Evolutionary conservation across 768 basidiomycete genomes (phyloP), one percentile per base, ranked within the genome.

Genomic region (Kwoniella mangroviensis): DNA sequence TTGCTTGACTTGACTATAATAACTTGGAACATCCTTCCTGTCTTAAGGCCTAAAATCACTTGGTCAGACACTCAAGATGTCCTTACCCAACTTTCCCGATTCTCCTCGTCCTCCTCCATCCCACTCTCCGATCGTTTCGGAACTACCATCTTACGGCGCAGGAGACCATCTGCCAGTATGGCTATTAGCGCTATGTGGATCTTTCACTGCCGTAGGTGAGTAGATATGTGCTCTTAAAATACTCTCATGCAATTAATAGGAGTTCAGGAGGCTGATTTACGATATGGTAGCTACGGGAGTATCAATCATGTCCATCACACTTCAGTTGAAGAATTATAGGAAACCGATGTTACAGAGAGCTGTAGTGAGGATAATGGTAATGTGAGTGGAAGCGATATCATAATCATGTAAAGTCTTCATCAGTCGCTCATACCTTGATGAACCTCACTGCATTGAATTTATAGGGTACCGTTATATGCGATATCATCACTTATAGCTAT

Each of bases 281-380:
- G 34, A 34, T 42, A 10, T 9, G 22, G 43, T 63, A 79, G 82
- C 83, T 15, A 82, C 81, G 19, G 71, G 70, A 17, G 74, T 83
- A 9, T 83, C 82, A 21, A 58, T 82, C 55, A 82, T 82, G 79
- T 81, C 79, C 10, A 83, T 84, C 53, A 80, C 75, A 11, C 76
- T 83, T 11, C 83, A 84, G 57, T 67, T 83, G 28, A 83, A 84
- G 73, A 76, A 76, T 53, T 84, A 84, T 66, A 72, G 82, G 45
- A 75, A 79, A 45, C 82, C 82, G 10, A 65, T 70, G 4, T 72
- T 84, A 15, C 83, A 85, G 77, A 91, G 96, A 73, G 91, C 92
- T 88, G 94, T 96, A 59, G 87, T 97, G 54, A 88, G 97, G 57
- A 97, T 98, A 80, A 94, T 98, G 92, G 72, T 98, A 75, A 98